These are phyloP conservation scores for Curvularia sp. DNA, from an alignment of 2,329 filamentous ascomycete genomes.

Conservation along the genomic window DNA sequence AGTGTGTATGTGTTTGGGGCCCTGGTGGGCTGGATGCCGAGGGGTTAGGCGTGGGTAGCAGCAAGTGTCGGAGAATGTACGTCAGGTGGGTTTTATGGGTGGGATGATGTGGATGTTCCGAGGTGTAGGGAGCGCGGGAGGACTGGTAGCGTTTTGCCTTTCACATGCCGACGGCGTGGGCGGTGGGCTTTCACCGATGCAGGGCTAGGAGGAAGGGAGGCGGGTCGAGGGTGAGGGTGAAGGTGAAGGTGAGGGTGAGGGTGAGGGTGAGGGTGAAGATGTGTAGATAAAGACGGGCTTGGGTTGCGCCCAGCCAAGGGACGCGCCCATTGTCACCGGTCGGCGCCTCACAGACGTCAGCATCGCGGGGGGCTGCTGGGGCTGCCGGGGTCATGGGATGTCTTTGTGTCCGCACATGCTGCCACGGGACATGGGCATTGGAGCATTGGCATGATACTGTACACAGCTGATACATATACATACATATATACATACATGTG, in stretches of 20 bases:
- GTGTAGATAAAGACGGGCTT: too few relatives aligned
- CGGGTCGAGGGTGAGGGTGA: neutral
- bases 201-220: neutral
- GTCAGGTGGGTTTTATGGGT: constrained; percentile 12
- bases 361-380: too few relatives aligned
- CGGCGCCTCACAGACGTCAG: constrained; percentile 17
- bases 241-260: neutral
- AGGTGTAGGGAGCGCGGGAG: too few relatives aligned
- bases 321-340: constrained; percentile 21
- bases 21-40: constrained; percentile 6
- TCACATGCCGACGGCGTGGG: constrained; percentile 17
- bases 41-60: neutral
- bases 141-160: neutral
- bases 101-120: neutral
- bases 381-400: too few relatives aligned
- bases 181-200: neutral
- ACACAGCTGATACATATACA: too few relatives aligned
- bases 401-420: constrained; percentile 14
- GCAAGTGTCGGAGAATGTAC: constrained; percentile 1
- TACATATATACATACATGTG: neutral
- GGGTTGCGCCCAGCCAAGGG: constrained; percentile 10
- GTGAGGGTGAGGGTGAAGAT: neutral
- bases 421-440: constrained; percentile 3
- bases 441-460: too few relatives aligned
- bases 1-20: constrained; percentile 3